Evolutionary conservation across 164 flowering plant species (phyloP).

Genomic region (Chloranthus sessilifolius): DNA sequence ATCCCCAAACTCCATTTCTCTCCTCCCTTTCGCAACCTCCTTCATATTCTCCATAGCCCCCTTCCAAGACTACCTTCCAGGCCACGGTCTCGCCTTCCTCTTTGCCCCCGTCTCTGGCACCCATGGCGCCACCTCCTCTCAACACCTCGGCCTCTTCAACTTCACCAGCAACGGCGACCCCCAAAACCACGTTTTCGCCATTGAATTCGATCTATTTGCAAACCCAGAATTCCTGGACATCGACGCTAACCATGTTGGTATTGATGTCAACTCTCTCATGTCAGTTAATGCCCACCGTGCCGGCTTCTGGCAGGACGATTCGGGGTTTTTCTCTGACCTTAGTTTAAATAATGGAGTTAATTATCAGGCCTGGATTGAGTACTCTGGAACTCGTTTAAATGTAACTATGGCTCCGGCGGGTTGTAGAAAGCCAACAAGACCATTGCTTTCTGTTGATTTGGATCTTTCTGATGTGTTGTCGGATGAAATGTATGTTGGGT

Average conservation of each 20-base stretch:
- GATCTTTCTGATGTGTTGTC: slow-evolving; percentile 28
- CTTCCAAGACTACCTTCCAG: slow-evolving; percentile 9
- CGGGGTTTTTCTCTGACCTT: slow-evolving; percentile 11
- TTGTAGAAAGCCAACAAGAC: slow-evolving; percentile 20
- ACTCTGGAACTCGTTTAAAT: slow-evolving; percentile 12
- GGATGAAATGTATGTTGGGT: slow-evolving; percentile 44
- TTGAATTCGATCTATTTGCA: slow-evolving; percentile 13
- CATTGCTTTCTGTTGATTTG: slow-evolving; percentile 15
- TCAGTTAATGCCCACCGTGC: slow-evolving; percentile 7
- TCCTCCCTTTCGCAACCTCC: slow-evolving; percentile 25
- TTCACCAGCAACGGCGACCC: slow-evolving; percentile 3
- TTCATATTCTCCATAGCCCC: slow-evolving; percentile 38
- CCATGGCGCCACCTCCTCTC: slow-evolving; percentile 9
- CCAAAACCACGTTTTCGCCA: slow-evolving; percentile 12
- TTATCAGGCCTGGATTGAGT: slow-evolving; percentile 47
- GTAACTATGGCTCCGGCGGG: slow-evolving; percentile 39
- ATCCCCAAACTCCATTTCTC: slow-evolving; percentile 8
- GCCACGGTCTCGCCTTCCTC: slow-evolving; percentile 34
- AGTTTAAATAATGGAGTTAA: slow-evolving; percentile 27
- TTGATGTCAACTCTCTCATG: slow-evolving; percentile 13
- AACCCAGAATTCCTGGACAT: slow-evolving; percentile 10
- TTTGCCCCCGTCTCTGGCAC: slow-evolving; percentile 21
- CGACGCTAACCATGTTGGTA: slow-evolving; percentile 12
- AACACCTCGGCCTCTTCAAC: slow-evolving; percentile 19
- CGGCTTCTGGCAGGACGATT: slow-evolving; percentile 23